Evolutionary conservation across 139 green algal genomes (phyloP), one percentile per base, ranked within the genome.

Genomic region (Ulvella scutata): DNA sequence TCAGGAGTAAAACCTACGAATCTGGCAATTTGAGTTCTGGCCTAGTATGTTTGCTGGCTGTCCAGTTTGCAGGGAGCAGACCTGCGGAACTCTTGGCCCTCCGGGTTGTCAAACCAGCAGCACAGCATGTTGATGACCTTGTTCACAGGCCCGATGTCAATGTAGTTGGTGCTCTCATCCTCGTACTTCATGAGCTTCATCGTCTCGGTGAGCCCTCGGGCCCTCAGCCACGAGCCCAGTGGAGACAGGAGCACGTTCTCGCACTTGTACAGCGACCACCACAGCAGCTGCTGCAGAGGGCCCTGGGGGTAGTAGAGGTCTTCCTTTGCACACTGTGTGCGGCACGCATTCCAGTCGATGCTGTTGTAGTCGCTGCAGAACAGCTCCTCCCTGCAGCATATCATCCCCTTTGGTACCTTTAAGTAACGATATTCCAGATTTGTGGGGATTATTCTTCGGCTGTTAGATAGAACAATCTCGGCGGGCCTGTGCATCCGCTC

Each of bases 231-330:
- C 10, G 83, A 90, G 34, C 85, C 83, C 43, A 90, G 74, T n/a
- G n/a, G n/a, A n/a, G n/a, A n/a, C n/a, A n/a, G n/a, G 74, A 98
- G 82, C 72, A 95, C 26, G 3, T 79, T 73, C 79, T 93, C 91
- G 6, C 81, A 77, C 75, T 92, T 81, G 82, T 93, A 92, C 29
- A 98, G 83, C 13, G 76, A 74, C 84, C 85, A 96, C 94, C 94
- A 99, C 44, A 98, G 39, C 33, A 92, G 74, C 78, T 98, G 91
- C 80, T 91, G 80, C n/a, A 98, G 78, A 37, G 87, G 38, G 2
- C 94, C 93, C 83, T 99, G 95, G 0, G 95, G 94, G 86, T 99
- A 99, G 91, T 97, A 99, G 34, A 98, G 86, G 82, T 99, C 95
- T 77, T 97, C 93, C 43, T 90, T 87, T 9, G 88, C 88, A 43